Conservation (phyloP, 805 yeast genomes). For the Lachancea cidri region DNA sequence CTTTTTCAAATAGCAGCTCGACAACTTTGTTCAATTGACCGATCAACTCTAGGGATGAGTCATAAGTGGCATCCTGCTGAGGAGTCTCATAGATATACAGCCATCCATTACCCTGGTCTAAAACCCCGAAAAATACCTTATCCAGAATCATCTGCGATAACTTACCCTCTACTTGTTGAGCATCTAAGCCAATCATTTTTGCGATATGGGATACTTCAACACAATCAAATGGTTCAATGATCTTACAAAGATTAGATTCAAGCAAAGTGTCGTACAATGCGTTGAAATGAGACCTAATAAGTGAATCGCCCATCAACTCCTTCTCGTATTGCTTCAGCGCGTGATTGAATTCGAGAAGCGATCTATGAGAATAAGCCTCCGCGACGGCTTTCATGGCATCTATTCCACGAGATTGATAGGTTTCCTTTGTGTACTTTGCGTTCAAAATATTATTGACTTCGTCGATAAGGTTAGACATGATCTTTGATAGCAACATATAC, state of each 20-base stretch:
- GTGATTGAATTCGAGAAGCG: conserved; percentile 85
- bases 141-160: conserved; percentile 95
- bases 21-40: conserved; percentile 84
- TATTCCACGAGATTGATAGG: conserved; percentile 72
- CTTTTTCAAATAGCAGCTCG: conserved; percentile 89
- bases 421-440: conserved; percentile 65
- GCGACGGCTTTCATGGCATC: conserved; percentile 96
- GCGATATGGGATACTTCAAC: conserved; percentile 93
- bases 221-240: conserved; percentile 92
- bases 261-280: conserved; percentile 89
- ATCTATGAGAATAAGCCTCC: conserved; percentile 81
- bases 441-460: conserved; percentile 76
- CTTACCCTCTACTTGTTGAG: conserved; percentile 88
- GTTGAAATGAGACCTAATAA: conserved; percentile 86
- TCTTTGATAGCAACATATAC: conserved; percentile 87
- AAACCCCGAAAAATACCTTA: conserved; percentile 89
- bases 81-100: conserved; percentile 87
- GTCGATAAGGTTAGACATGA: conserved; percentile 83
- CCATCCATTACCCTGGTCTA: conserved; percentile 99
- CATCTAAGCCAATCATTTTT: conserved; percentile 78
- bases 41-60: conserved; percentile 78
- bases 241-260: conserved; percentile 88
- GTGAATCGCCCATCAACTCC: conserved; percentile 80
- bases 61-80: conserved; percentile 80
- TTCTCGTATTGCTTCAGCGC: conserved; percentile 63